phyloP scores from a whole-genome alignment of 2,329 filamentous ascomycete genomes.

The Aspergillus ibericus region DNA sequence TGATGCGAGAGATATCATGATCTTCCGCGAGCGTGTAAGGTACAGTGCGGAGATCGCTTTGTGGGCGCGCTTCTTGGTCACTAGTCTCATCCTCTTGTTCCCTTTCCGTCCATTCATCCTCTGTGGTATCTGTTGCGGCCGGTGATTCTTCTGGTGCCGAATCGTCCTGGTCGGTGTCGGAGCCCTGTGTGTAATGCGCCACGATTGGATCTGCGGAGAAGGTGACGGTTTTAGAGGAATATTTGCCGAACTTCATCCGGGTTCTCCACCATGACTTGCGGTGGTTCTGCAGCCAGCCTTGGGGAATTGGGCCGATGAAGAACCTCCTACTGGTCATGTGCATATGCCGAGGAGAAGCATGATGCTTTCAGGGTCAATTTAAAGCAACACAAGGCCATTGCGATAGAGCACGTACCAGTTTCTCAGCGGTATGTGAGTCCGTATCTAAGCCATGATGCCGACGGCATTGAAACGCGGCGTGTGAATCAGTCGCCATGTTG shows the following conservation, averaged over 20 bases:
- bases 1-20: conserved; percentile 9
- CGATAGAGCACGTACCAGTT: conserved; percentile 46
- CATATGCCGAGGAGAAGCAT: conserved; percentile 62
- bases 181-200: conserved; percentile 39
- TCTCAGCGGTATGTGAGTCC: conserved; percentile 37
- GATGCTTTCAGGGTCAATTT: conserved; percentile 45
- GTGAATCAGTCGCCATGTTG: conserved; percentile 21
- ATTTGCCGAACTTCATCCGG: conserved; percentile 45
- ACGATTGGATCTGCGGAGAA: conserved; percentile 53
- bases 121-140: conserved; percentile 19
- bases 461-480: conserved; percentile 17
- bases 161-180: neutral
- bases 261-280: conserved; percentile 63
- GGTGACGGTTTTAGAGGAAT: conserved; percentile 50
- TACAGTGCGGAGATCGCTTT: conserved; percentile 23
- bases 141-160: conserved; percentile 9
- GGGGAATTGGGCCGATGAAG: conserved; percentile 66
- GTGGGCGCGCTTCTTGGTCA: conserved; percentile 4
- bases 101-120: conserved; percentile 17
- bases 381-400: neutral
- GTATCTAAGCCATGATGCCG: conserved; percentile 39
- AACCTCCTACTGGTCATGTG: conserved; percentile 62
- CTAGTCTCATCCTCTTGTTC: conserved; percentile 14
- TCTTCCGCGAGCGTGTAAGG: conserved; percentile 23
- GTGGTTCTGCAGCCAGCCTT: conserved; percentile 64